phyloP scores from a whole-genome alignment of 371 early-diverging fungal species.

The Basidiobolus heterosporus region DNA sequence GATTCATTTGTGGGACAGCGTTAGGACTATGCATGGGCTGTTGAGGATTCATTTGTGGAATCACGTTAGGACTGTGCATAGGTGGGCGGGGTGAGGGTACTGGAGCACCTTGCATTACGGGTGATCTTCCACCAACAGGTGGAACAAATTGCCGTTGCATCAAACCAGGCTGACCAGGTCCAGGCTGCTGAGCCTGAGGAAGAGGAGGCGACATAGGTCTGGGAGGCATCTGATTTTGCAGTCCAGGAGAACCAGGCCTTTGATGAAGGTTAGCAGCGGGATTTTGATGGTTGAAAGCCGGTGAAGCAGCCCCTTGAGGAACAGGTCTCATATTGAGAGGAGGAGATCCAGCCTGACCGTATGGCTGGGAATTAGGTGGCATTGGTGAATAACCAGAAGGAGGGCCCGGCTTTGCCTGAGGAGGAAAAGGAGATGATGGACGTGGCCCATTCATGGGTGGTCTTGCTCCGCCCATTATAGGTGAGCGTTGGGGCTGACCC shows the following conservation, averaged over 20 bases:
- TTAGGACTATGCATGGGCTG: background rate
- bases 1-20: background rate
- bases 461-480: background rate
- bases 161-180: background rate
- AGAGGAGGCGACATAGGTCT: no score
- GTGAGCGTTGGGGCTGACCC: background rate
- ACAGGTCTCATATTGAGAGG: background rate
- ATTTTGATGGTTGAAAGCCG: background rate
- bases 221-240: background rate
- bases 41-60: background rate
- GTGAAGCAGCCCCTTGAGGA: background rate
- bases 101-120: background rate
- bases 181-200: background rate
- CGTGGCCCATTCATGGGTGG: background rate
- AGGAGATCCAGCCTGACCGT: background rate
- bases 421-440: background rate
- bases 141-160: background rate
- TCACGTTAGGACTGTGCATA: background rate
- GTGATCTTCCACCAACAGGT: background rate
- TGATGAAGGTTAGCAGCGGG: background rate
- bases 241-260: background rate
- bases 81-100: background rate
- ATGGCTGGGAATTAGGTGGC: background rate
- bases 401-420: background rate
- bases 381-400: no score